phyloP scores from a whole-genome alignment of 257 asterid species.

The Lavandula angustifolia region DNA sequence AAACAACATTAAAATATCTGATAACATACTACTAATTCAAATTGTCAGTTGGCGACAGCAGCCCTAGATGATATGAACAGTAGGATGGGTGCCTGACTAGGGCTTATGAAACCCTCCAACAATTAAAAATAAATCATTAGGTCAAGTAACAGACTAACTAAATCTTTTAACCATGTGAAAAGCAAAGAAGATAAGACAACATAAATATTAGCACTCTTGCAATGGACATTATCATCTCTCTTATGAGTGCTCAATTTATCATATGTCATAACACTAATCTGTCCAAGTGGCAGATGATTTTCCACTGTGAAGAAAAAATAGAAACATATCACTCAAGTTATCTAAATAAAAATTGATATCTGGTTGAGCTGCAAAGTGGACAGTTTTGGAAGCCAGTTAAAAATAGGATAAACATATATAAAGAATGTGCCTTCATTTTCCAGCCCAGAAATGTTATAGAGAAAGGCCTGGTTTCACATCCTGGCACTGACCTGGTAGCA shows the following conservation, averaged over 20 bases:
- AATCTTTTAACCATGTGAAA: constrained; percentile 6
- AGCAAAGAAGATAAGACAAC: constrained; percentile 21
- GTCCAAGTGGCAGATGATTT: constrained; percentile 1
- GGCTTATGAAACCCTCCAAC: neutral
- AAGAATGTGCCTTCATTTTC: constrained; percentile 21
- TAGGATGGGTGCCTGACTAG: neutral
- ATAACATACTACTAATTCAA: neutral
- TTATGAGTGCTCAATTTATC: neutral
- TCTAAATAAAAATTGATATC: constrained; percentile 5
- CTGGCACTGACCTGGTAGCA: constrained; percentile 84
- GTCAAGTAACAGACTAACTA: neutral
- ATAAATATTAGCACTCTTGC: neutral
- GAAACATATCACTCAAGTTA: constrained; percentile 15
- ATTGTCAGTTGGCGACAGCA: neutral
- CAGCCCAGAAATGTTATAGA: constrained; percentile 23
- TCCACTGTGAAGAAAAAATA: constrained; percentile 2
- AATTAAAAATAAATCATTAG: neutral
- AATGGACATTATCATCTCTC: neutral
- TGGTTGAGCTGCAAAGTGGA: constrained; percentile 21
- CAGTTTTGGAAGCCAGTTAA: constrained; percentile 15
- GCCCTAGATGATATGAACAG: too few relatives aligned
- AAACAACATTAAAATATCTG: neutral
- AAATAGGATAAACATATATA: constrained; percentile 11
- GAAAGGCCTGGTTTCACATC: constrained; percentile 20
- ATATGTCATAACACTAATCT: constrained; percentile 15